A percentile compares a stretch with the other conserved stretches of the same genome.
Conservation (phyloP, 768 basidiomycete species). For the Tulasnella sp. region DNA sequence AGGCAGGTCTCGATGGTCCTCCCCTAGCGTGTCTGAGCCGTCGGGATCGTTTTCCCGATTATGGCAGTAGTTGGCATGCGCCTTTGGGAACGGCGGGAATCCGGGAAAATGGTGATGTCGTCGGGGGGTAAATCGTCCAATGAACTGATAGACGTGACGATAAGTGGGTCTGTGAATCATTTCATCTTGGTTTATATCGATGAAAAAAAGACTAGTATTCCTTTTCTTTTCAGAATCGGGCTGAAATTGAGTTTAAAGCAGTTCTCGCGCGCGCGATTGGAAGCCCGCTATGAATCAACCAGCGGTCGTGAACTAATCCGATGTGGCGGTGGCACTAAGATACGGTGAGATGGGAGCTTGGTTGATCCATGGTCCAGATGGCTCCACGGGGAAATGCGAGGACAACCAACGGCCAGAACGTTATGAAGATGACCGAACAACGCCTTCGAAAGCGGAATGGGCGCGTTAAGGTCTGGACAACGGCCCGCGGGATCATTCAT, state of each 20-base stretch:
- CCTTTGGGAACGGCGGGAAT: background rate
- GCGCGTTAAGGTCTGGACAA: background rate
- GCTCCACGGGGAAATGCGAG: background rate
- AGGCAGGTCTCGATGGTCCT: background rate
- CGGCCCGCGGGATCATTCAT: background rate
- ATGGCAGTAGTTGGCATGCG: background rate
- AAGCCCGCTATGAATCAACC: background rate
- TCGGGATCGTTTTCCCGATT: background rate
- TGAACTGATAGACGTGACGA: background rate
- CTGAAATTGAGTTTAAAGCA: conserved; percentile 1
- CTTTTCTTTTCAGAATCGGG: background rate
- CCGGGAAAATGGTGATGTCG: background rate
- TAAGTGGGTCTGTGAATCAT: background rate
- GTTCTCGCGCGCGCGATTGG: background rate
- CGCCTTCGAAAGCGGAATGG: background rate
- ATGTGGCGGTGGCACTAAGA: background rate
- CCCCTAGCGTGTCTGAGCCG: background rate
- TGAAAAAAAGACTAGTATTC: background rate
- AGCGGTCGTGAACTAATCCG: background rate
- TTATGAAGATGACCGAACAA: background rate
- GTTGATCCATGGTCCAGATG: background rate
- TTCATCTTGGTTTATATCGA: background rate
- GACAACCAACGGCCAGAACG: background rate
- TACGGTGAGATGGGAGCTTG: background rate
- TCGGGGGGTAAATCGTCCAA: background rate